Evolutionary conservation across 441 rosid genomes (phyloP), one percentile per base, ranked within the genome.

Genomic region (Eruca vesicaria): DNA sequence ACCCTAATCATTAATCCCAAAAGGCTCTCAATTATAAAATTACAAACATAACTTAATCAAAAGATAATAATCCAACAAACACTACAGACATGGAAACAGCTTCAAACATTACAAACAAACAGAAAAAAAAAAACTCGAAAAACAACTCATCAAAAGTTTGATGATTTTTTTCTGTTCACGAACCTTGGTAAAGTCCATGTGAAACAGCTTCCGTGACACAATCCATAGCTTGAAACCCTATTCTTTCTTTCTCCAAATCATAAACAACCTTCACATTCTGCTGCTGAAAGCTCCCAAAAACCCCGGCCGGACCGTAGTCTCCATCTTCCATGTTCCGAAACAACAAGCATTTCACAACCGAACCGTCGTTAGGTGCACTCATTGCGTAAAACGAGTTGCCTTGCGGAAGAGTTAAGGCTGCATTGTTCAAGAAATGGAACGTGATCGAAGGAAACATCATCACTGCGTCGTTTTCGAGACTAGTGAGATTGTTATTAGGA

Each of bases 241-340:
- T 78, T 75, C 94, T 90, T 60, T 83, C 89, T 16, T 85, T 86
- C 84, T 81, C 86, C 86, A 94, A 79, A 76, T 94, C 97, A 82
- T 94, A 91, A 9, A 90, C 87, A 33, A 94, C 90, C 69, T 87
- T 76, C 73, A 91, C 77, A 72, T 94, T 86, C 57, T 91, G 97
- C 41, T 94, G 97, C 20, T 91, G 98, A 82, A 90, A 94, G 79
- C 89, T 91, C 78, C 97, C 94, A 8, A 89, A 88, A 9, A 91
- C 88, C 4, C 87, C 96, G 2, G 92, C 91, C 0, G 94, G 96
- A 56, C 98, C 98, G 48, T 85, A 79, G 18, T 85, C 83, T 2
- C 83, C 89, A 63, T 85, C 93, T 57, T 88, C 86, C 97, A 90
- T 90, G 80, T 85, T 80, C 60, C 86, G 92, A 55, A 89, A 83